Conservation (phyloP, 139 green algal species). For the Zygnema cylindricum region DNA sequence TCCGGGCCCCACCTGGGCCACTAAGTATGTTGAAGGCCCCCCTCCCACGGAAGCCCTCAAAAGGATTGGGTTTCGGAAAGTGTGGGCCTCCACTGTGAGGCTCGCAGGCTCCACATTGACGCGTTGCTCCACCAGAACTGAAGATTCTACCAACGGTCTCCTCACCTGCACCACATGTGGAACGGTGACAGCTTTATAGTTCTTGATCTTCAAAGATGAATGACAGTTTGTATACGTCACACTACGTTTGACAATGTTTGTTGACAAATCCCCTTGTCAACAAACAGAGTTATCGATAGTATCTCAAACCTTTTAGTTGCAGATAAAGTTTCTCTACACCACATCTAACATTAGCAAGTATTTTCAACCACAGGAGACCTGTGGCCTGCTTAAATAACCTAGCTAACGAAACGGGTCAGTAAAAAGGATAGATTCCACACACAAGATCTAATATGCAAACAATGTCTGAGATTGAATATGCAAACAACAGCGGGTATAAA, state of each 20-base stretch:
- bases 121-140: background rate
- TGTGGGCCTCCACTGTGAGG: background rate
- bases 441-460: too few species aligned
- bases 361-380: too few species aligned
- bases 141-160: background rate
- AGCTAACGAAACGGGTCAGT: too few species aligned
- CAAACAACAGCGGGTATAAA: too few species aligned
- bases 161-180: background rate
- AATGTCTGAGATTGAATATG: too few species aligned
- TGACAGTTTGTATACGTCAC: background rate
- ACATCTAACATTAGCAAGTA: too few species aligned
- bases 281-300: too few species aligned
- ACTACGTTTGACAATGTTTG: background rate
- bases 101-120: background rate
- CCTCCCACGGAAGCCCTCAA: background rate
- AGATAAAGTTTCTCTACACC: too few species aligned
- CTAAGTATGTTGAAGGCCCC: slow-evolving; percentile 1
- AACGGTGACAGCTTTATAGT: background rate
- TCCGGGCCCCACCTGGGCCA: slow-evolving; percentile 24
- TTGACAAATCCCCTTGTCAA: background rate
- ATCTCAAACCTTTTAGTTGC: too few species aligned
- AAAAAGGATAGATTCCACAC: too few species aligned
- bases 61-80: background rate
- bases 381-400: too few species aligned
- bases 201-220: background rate